These are phyloP conservation scores for Cladosporium sp. DNA, from an alignment of 2,329 filamentous ascomycete species.

Conservation along the genomic window DNA sequence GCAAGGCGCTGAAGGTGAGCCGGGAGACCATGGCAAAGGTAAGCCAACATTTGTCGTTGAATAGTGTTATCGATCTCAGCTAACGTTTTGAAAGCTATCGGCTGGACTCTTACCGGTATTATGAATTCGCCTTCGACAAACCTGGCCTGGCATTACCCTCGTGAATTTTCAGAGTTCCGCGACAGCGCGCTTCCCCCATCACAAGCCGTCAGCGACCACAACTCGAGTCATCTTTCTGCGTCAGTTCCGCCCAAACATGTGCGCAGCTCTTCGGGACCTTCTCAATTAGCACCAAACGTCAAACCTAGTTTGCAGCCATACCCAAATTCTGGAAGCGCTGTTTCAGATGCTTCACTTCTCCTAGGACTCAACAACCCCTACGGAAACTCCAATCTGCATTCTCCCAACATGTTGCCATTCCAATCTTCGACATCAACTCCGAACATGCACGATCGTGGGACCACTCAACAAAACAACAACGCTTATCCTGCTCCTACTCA, in stretches of 20 bases:
- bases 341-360: conserved; percentile 24
- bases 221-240: conserved; percentile 15
- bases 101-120: conserved; percentile 81
- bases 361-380: conserved; percentile 46
- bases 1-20: conserved; percentile 7
- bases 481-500: not conserved
- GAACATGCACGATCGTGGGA: not conserved
- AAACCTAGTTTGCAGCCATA: conserved; percentile 2
- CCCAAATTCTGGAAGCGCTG: conserved; percentile 6
- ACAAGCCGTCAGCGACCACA: conserved; percentile 10
- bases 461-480: not conserved
- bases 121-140: conserved; percentile 81
- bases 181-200: not conserved
- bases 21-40: conserved; percentile 8
- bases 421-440: conserved; percentile 5
- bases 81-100: conserved; percentile 50
- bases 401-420: conserved; percentile 1
- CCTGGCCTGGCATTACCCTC: conserved; percentile 72
- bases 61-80: not conserved
- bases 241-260: not conserved
- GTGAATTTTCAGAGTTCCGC: conserved; percentile 26
- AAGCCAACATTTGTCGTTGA: not conserved
- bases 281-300: not conserved
- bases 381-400: conserved; percentile 14
- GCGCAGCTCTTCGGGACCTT: conserved; percentile 3